Conservation (phyloP, 1,284 basidiomycete genomes). For the Trichosporon sp. region DNA sequence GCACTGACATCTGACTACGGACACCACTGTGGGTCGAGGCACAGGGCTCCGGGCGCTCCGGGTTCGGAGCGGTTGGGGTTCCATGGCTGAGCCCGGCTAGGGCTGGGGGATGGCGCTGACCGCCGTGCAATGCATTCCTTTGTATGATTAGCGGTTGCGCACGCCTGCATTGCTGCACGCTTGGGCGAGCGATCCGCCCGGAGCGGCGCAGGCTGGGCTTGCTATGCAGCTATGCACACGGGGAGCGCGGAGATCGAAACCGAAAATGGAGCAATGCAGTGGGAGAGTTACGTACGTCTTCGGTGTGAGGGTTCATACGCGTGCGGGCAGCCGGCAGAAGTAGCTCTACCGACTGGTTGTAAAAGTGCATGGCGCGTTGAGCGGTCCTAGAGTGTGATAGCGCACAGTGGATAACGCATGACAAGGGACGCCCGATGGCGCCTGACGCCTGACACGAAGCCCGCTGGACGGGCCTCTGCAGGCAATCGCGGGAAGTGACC, state of each 20-base stretch:
- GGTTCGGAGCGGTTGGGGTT: background rate
- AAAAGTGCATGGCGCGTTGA: background rate
- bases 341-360: background rate
- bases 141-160: background rate
- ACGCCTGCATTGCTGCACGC: background rate
- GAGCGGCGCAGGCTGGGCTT: background rate
- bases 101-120: background rate
- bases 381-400: conserved; percentile 13
- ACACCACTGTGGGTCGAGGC: background rate
- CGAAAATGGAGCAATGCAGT: background rate
- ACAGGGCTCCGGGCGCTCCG: background rate
- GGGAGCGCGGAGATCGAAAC: background rate
- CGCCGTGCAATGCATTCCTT: conserved; percentile 2
- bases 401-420: conserved; percentile 2
- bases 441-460: background rate
- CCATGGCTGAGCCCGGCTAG: background rate
- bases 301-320: background rate
- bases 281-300: conserved; percentile 1
- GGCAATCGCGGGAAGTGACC: conserved; percentile 10
- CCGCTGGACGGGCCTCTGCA: conserved; percentile 1
- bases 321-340: background rate
- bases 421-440: conserved; percentile 8
- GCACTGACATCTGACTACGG: conserved; percentile 18
- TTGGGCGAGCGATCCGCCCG: background rate
- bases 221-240: background rate